Evolutionary conservation across 768 basidiomycete genomes (phyloP).

Genomic region (Suillus tomentosus): DNA sequence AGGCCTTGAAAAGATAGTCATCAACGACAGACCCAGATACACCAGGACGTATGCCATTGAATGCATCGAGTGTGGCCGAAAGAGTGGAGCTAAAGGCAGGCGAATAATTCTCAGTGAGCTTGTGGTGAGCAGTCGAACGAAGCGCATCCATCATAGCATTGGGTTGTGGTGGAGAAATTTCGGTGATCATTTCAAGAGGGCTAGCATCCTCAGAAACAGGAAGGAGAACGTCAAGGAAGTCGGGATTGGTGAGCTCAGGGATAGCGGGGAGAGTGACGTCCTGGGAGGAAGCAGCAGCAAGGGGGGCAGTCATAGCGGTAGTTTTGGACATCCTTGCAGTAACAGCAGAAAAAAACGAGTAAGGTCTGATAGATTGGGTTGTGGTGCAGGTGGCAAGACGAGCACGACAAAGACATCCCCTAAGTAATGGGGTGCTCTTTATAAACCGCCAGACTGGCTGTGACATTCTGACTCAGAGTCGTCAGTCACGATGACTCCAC

Average conservation of each 20-base stretch:
- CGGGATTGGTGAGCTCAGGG: constrained; percentile 56
- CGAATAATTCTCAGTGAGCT: constrained; percentile 52
- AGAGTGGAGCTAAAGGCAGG: constrained; percentile 53
- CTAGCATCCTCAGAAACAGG: constrained; percentile 30
- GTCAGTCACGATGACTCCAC: background rate
- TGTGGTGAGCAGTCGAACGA: constrained; percentile 41
- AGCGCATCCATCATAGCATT: constrained; percentile 63
- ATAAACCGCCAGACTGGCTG: background rate
- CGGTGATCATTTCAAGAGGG: constrained; percentile 3
- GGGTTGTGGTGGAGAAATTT: constrained; percentile 15
- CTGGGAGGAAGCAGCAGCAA: constrained; percentile 38
- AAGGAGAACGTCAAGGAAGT: constrained; percentile 60
- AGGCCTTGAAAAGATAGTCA: constrained; percentile 47
- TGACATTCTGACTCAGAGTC: background rate
- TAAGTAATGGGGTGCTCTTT: background rate
- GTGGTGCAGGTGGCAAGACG: background rate
- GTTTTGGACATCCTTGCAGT: constrained; percentile 8
- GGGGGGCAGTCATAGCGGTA: constrained; percentile 3
- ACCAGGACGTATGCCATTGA: constrained; percentile 41
- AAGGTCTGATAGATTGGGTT: background rate
- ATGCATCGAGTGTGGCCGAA: constrained; percentile 58
- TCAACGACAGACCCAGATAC: constrained; percentile 29
- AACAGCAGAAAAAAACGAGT: background rate
- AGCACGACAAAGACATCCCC: background rate
- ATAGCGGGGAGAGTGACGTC: constrained; percentile 55